A percentile compares a stretch with the other conserved stretches of the same genome.
These are phyloP conservation scores for Brassica nigra DNA, from an alignment of 345 rosid genomes.

Conservation along the genomic window DNA sequence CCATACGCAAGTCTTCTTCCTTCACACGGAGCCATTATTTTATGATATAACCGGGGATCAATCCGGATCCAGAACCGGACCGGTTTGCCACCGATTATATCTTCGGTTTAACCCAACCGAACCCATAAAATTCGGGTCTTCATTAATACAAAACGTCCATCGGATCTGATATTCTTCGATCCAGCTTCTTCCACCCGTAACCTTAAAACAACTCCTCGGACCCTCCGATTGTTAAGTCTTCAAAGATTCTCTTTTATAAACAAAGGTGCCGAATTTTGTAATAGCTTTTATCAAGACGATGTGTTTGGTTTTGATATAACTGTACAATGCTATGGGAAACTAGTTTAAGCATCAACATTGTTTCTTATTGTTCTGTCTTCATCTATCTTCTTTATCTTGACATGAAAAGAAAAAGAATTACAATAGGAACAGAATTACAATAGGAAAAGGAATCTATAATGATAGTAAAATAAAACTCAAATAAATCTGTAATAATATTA, in stretches of 20 bases:
- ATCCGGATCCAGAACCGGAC: constrained; percentile 12
- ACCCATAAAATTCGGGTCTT: constrained; percentile 25
- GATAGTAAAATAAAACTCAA: background rate
- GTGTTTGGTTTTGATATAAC: too few relatives aligned
- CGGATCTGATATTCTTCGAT: constrained; percentile 39
- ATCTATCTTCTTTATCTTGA: background rate
- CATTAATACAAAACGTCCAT: constrained; percentile 20
- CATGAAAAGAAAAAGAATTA: background rate
- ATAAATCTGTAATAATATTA: constrained; percentile 5
- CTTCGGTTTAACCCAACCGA: constrained; percentile 35
- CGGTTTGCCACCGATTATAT: background rate
- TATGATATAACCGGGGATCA: constrained; percentile 11
- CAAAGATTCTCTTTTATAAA: constrained; percentile 21
- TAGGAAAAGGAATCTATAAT: background rate
- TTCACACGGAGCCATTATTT: background rate
- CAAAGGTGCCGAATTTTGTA: background rate
- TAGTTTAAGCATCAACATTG: constrained; percentile 4
- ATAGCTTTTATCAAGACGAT: too few relatives aligned
- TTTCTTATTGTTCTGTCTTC: background rate
- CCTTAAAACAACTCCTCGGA: constrained; percentile 49
- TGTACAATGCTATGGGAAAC: background rate
- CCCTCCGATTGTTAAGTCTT: constrained; percentile 56
- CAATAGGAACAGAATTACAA: background rate
- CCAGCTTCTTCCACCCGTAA: constrained; percentile 41
- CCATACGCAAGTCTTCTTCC: background rate